A percentile compares a stretch with the other conserved stretches of the same genome.
phyloP scores from a whole-genome alignment of 129 eudicot genomes.

The Scalesia atractyloides region DNA sequence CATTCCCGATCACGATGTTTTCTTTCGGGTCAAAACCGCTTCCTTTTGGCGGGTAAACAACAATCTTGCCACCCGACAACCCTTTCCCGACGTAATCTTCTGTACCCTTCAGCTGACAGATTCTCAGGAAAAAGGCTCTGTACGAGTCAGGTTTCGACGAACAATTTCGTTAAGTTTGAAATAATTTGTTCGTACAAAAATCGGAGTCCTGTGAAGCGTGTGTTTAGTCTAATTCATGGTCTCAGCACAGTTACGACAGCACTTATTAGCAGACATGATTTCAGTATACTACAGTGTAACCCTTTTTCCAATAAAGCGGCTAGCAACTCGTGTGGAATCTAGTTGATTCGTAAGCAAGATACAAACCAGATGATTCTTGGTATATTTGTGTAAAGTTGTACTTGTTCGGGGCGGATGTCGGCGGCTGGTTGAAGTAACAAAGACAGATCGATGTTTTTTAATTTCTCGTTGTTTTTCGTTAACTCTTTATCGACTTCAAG shows the following conservation, averaged over 20 bases:
- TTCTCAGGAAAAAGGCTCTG: conserved; percentile 93
- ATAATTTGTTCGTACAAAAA: no score
- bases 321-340: no score
- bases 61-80: conserved; percentile 85
- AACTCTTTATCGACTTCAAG: conserved; percentile 87
- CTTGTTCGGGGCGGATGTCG: conserved; percentile 84
- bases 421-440: conserved; percentile 89
- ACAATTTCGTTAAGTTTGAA: conserved; percentile 91
- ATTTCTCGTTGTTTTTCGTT: conserved; percentile 65
- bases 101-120: conserved; percentile 93
- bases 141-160: conserved; percentile 94
- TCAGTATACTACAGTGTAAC: no score
- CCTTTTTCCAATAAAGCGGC: no score
- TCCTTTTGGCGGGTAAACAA: conserved; percentile 87
- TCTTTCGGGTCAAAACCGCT: conserved; percentile 92
- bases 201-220: no score
- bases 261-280: no score
- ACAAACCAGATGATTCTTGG: no score
- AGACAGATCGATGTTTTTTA: conserved; percentile 81
- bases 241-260: no score
- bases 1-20: conserved; percentile 93
- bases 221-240: no score
- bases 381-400: no score
- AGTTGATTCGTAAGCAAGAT: no score
- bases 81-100: conserved; percentile 99